A percentile compares a stretch with the other conserved stretches of the same genome.
Evolutionary conservation across 2,329 filamentous ascomycete genomes (phyloP).

Genomic region (Didymellaceae sp.): DNA sequence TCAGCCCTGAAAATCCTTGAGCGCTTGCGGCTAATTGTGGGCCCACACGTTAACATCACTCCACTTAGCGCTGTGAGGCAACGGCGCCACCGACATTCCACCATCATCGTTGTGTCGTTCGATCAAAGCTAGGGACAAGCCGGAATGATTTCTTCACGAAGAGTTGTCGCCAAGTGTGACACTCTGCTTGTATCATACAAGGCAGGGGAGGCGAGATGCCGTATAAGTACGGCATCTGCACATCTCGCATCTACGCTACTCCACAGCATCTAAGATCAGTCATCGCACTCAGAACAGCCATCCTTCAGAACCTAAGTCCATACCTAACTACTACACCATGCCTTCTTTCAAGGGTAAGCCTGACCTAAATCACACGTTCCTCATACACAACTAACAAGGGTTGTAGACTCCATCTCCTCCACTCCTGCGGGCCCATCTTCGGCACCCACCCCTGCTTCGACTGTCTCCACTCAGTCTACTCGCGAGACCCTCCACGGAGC

Average conservation of each 20-base stretch:
- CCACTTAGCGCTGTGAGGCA: conserved; percentile 27
- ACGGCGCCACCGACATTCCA: conserved; percentile 30
- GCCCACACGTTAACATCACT: conserved; percentile 31
- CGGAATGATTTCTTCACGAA: conserved; percentile 22
- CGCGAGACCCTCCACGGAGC: conserved; percentile 33
- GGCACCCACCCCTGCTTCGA: conserved; percentile 28
- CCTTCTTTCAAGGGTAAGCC: conserved; percentile 30
- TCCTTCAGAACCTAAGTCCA: neutral
- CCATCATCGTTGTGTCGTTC: conserved; percentile 31
- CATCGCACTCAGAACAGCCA: neutral
- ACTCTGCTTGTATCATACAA: conserved; percentile 16
- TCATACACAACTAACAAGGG: conserved; percentile 2
- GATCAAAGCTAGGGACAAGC: conserved; percentile 30
- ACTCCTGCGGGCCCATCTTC: conserved; percentile 31
- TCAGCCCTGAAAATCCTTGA: conserved; percentile 35
- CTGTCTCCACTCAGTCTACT: conserved; percentile 21
- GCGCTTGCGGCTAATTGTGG: conserved; percentile 35
- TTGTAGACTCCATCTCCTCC: conserved; percentile 32
- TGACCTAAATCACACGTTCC: neutral
- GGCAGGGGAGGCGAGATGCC: conserved; percentile 16
- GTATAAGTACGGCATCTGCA: conserved; percentile 22
- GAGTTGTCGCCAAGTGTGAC: conserved; percentile 26
- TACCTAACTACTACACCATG: conserved; percentile 17
- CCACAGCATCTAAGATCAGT: conserved; percentile 5
- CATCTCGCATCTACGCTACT: neutral